These are phyloP conservation scores for Euphorbia lathyris DNA, from an alignment of 345 rosid species.

Conservation along the genomic window DNA sequence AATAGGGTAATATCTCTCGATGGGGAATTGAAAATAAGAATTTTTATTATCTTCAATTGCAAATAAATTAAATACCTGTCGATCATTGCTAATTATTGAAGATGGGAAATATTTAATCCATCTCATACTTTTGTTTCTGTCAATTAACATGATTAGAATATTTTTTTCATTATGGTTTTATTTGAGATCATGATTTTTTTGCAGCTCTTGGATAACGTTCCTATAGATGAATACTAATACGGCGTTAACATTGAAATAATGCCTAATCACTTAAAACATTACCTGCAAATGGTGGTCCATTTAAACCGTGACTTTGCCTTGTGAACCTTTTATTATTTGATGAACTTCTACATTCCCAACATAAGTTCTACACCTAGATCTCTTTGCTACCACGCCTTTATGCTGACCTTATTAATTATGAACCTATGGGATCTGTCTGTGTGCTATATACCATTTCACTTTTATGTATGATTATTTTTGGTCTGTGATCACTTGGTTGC, in stretches of 20 bases:
- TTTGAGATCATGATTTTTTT: not conserved
- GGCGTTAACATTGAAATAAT: no score
- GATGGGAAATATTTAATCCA: not conserved
- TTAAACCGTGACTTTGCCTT: not conserved
- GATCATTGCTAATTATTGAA: not conserved
- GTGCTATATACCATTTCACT: not conserved
- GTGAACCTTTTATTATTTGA: not conserved
- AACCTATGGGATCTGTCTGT: not conserved
- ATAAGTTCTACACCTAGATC: not conserved
- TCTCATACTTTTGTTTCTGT: not conserved
- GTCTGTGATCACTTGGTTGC: not conserved
- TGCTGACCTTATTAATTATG: constrained; percentile 2
- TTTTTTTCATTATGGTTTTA: not conserved
- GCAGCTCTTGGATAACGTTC: no score
- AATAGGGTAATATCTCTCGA: not conserved
- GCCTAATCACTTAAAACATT: not conserved
- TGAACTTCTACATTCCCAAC: not conserved
- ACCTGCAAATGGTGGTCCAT: not conserved
- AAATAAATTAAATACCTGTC: not conserved
- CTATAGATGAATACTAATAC: no score
- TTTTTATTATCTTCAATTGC: no score
- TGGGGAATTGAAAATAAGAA: not conserved
- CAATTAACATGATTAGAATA: not conserved
- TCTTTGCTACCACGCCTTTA: not conserved
- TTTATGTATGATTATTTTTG: not conserved